phyloP scores from a whole-genome alignment of 768 basidiomycete species.

The Naganishia kalamii region DNA sequence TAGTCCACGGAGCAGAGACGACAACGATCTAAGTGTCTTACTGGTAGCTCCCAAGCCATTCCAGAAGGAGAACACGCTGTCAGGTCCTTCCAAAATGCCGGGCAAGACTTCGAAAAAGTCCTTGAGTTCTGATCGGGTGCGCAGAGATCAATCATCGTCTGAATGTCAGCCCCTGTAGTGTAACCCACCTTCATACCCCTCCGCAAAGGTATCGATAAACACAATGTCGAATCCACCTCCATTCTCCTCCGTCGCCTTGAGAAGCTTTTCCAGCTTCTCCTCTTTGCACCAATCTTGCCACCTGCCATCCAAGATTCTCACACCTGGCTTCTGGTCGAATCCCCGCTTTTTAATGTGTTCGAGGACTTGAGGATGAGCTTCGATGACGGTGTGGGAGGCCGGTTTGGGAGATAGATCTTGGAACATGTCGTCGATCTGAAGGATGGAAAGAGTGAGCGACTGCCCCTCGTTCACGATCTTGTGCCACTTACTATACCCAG shows the following conservation, averaged over 20 bases:
- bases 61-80: conserved; percentile 87
- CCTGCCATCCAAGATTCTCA: conserved; percentile 75
- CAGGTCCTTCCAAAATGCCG: conserved; percentile 64
- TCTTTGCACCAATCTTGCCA: conserved; percentile 71
- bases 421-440: conserved; percentile 31
- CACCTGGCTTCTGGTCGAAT: conserved; percentile 71
- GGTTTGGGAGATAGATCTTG: conserved; percentile 57
- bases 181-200: conserved; percentile 63
- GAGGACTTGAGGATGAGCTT: conserved; percentile 90
- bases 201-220: conserved; percentile 91
- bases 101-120: conserved; percentile 76
- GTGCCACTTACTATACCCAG: conserved; percentile 60
- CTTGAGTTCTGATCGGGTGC: conserved; percentile 54
- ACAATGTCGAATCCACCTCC: conserved; percentile 67
- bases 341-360: conserved; percentile 64
- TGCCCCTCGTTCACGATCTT: neutral
- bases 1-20: neutral
- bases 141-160: neutral
- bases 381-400: conserved; percentile 75
- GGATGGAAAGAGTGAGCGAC: neutral
- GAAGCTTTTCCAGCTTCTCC: conserved; percentile 36
- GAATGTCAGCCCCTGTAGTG: neutral
- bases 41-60: conserved; percentile 94
- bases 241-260: conserved; percentile 23
- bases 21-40: conserved; percentile 46